Percentiles rank a stretch among this genome's conserved stretches.
phyloP scores from a whole-genome alignment of 2,329 filamentous ascomycete genomes.

The Aureobasidium sp. region DNA sequence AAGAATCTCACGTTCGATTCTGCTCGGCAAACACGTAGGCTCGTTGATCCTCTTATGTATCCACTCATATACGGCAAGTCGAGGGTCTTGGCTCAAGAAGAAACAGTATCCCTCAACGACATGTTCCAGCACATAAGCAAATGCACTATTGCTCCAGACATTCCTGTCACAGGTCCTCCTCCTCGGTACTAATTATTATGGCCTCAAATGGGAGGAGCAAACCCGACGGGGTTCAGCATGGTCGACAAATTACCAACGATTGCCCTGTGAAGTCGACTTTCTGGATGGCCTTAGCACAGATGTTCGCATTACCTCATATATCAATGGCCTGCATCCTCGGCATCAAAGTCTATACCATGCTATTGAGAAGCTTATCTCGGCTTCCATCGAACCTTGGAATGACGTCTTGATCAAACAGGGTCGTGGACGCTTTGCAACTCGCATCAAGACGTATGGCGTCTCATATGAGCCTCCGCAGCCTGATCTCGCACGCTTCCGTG shows the following conservation, averaged over 20 bases:
- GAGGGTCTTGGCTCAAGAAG: slow-evolving; percentile 14
- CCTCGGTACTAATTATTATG: neutral
- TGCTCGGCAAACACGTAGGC: neutral
- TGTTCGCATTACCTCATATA: slow-evolving; percentile 13
- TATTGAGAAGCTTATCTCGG: slow-evolving; percentile 13
- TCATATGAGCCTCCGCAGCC: neutral
- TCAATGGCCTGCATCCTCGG: slow-evolving; percentile 13
- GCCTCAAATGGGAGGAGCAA: neutral
- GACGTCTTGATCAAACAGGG: slow-evolving; percentile 9
- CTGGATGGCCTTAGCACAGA: neutral
- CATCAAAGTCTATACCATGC: neutral
- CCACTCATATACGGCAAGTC: slow-evolving; percentile 19
- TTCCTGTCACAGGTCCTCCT: neutral
- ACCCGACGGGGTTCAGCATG: neutral
- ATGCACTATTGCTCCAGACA: slow-evolving; percentile 7
- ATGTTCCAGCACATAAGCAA: slow-evolving; percentile 12
- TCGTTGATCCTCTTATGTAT: slow-evolving; percentile 14
- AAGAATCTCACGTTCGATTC: neutral
- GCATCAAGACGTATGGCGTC: slow-evolving; percentile 7
- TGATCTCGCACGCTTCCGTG: neutral
- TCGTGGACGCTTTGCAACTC: neutral
- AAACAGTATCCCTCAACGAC: slow-evolving; percentile 12
- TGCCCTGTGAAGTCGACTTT: slow-evolving; percentile 13
- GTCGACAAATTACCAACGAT: slow-evolving; percentile 10
- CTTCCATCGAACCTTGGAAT: slow-evolving; percentile 13